Conservation (phyloP, 345 rosid species). For the Lumnitzera littorea region DNA sequence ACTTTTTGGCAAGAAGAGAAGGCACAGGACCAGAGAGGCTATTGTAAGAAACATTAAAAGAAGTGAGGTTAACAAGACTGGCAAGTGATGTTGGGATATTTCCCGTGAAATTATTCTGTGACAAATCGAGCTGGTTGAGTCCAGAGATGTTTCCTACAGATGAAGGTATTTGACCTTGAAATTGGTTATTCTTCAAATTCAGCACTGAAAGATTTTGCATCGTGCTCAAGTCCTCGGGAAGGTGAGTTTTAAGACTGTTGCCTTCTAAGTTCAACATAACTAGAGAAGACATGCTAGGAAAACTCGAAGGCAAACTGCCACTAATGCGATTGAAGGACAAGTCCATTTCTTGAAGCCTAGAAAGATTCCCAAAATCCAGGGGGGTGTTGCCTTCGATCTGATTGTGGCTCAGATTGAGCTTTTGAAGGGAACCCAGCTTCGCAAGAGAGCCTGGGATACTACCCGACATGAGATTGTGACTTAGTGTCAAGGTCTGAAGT, state of each 20-base stretch:
- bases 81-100: constrained; percentile 55
- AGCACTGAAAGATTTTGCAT: constrained; percentile 53
- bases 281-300: constrained; percentile 52
- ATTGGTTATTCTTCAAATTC: constrained; percentile 50
- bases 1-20: constrained; percentile 44
- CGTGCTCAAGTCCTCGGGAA: constrained; percentile 44
- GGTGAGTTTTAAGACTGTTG: constrained; percentile 36
- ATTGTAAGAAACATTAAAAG: constrained; percentile 84
- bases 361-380: constrained; percentile 37
- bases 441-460: constrained; percentile 40
- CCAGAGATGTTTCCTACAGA: constrained; percentile 49
- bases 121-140: constrained; percentile 49
- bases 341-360: constrained; percentile 49
- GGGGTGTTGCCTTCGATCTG: constrained; percentile 51
- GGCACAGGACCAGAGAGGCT: constrained; percentile 85
- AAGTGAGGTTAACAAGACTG: constrained; percentile 46
- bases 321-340: constrained; percentile 62
- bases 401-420: constrained; percentile 51
- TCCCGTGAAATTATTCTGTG: constrained; percentile 66
- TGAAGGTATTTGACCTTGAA: constrained; percentile 54
- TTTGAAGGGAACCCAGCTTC: constrained; percentile 42
- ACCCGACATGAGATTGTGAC: constrained; percentile 53
- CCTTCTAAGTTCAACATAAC: constrained; percentile 42
- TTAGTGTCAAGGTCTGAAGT: constrained; percentile 24
- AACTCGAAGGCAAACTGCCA: constrained; percentile 61